Evolutionary conservation across 129 eudicot genomes (phyloP).

Genomic region (Pseudognaphalium luteoalbum): DNA sequence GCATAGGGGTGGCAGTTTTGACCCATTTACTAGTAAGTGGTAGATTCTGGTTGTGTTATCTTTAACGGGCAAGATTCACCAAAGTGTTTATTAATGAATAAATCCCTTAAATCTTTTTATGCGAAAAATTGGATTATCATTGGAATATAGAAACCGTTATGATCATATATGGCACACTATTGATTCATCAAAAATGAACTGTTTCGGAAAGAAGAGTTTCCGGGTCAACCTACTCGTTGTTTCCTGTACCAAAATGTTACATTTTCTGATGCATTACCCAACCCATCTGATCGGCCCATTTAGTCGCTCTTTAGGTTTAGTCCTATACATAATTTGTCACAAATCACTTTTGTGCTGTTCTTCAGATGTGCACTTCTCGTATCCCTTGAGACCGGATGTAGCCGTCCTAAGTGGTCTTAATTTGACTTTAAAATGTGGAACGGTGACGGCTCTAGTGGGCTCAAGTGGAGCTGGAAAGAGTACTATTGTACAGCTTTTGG

Average conservation of each 20-base stretch:
- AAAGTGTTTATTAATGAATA: not conserved
- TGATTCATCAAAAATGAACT: not conserved
- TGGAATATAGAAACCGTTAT: not conserved
- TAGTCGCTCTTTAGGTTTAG: not conserved
- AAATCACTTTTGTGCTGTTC: conserved; percentile 2
- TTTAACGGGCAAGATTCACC: not conserved
- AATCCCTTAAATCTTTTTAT: not conserved
- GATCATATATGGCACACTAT: not conserved
- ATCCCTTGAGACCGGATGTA: conserved; percentile 96
- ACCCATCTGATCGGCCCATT: not conserved
- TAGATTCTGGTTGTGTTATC: not conserved
- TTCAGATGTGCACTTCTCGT: conserved; percentile 86
- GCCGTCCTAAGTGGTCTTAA: conserved; percentile 70
- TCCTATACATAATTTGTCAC: not conserved
- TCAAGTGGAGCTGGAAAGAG: conserved; percentile 99
- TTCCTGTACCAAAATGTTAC: not conserved
- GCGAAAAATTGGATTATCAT: not conserved
- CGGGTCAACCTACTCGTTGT: not conserved
- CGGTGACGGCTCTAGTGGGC: conserved; percentile 90
- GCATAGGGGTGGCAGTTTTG: not conserved
- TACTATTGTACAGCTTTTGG: conserved; percentile 92
- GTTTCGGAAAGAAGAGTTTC: not conserved
- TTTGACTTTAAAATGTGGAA: conserved; percentile 82
- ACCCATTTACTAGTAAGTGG: not conserved
- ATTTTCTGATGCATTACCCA: not conserved